A percentile compares a stretch with the other conserved stretches of the same genome.
phyloP scores from a whole-genome alignment of 768 basidiomycete genomes.

The Boletus subcaerulescens region DNA sequence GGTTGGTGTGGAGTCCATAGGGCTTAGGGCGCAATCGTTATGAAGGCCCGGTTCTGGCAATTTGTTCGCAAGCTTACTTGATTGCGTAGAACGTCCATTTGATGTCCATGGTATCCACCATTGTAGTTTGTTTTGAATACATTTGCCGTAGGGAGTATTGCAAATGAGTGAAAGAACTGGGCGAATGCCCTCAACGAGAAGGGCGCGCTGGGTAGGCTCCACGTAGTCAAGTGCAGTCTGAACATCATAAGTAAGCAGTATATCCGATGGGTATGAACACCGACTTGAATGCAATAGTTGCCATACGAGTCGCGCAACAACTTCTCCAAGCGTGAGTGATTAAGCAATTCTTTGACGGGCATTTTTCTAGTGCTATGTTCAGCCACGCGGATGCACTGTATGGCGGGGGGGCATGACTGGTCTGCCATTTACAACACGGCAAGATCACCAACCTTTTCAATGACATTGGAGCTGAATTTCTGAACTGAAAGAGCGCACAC shows the following conservation, averaged over 20 bases:
- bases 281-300: constrained; percentile 90
- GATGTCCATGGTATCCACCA: too few relatives aligned
- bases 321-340: constrained; percentile 93
- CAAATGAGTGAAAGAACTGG: constrained; percentile 98
- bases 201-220: constrained; percentile 85
- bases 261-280: constrained; percentile 17
- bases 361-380: constrained; percentile 93
- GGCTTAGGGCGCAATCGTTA: too few relatives aligned
- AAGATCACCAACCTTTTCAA: constrained; percentile 72
- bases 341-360: constrained; percentile 91
- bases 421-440: neutral
- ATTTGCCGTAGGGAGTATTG: constrained; percentile 99
- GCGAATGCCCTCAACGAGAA: constrained; percentile 79
- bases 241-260: too few relatives aligned
- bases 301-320: constrained; percentile 94
- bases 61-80: too few relatives aligned
- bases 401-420: neutral
- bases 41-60: too few relatives aligned
- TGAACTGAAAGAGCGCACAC: constrained; percentile 97
- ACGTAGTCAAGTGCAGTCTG: constrained; percentile 96
- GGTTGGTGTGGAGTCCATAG: too few relatives aligned
- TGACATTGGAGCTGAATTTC: constrained; percentile 99
- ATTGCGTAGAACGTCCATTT: too few relatives aligned
- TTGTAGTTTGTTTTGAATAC: constrained; percentile 95
- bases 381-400: constrained; percentile 83